Conservation (phyloP, 805 yeast genomes). For the Metschnikowia shivogae region DNA sequence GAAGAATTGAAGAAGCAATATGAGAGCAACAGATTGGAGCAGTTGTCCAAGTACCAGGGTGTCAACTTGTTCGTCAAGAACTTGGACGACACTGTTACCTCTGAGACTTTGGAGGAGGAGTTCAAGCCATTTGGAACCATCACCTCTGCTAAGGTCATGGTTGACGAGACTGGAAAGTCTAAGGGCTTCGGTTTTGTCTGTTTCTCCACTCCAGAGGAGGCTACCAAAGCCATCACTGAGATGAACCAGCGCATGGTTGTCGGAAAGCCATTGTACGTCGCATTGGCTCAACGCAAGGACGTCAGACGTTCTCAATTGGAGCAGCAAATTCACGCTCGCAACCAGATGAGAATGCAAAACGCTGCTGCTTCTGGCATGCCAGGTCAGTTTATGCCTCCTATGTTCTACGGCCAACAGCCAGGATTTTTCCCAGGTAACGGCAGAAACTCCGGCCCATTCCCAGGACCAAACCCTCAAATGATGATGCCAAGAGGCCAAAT, state of each 20-base stretch:
- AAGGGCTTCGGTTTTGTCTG: slow-evolving; percentile 99
- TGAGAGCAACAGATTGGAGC: slow-evolving; percentile 89
- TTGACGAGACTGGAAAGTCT: slow-evolving; percentile 89
- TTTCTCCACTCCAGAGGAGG: slow-evolving; percentile 97
- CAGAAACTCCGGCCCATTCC: slow-evolving; percentile 73
- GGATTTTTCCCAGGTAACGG: slow-evolving; percentile 76
- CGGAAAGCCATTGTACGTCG: slow-evolving; percentile 96
- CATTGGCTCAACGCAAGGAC: slow-evolving; percentile 97
- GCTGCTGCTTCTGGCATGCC: slow-evolving; percentile 84
- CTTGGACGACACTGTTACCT: slow-evolving; percentile 89
- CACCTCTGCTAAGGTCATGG: slow-evolving; percentile 95
- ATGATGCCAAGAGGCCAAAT: slow-evolving; percentile 69
- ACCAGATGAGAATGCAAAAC: slow-evolving; percentile 97
- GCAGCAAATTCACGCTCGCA: slow-evolving; percentile 97
- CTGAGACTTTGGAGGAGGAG: slow-evolving; percentile 87
- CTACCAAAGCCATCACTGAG: slow-evolving; percentile 96
- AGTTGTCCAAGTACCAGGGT: slow-evolving; percentile 92
- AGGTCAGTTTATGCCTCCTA: slow-evolving; percentile 83
- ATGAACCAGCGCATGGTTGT: slow-evolving; percentile 96
- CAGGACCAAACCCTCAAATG: slow-evolving; percentile 78
- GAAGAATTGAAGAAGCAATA: slow-evolving; percentile 93
- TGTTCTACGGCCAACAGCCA: slow-evolving; percentile 82
- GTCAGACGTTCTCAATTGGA: slow-evolving; percentile 95
- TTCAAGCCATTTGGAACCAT: slow-evolving; percentile 91
- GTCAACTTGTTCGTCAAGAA: slow-evolving; percentile 95